Evolutionary conservation across 1,284 basidiomycete genomes (phyloP).

Genomic region (Xerocomus amazonicus): DNA sequence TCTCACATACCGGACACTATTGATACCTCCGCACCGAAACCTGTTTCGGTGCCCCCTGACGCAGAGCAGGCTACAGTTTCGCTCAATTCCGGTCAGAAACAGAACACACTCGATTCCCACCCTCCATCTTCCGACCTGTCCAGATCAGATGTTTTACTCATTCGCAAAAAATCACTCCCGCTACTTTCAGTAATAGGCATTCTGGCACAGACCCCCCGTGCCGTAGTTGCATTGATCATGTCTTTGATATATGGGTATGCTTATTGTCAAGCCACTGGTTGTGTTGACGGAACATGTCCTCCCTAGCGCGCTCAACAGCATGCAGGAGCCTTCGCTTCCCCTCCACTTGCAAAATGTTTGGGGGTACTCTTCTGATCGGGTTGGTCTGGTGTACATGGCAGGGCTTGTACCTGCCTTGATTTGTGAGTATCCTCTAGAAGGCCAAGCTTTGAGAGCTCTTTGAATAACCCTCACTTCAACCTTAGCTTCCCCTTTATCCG

Average conservation of each 20-base stretch:
- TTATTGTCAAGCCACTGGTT: not conserved
- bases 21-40: not conserved
- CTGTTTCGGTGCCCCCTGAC: not conserved
- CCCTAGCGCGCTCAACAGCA: slow-evolving; percentile 49
- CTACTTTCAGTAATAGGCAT: slow-evolving; percentile 41
- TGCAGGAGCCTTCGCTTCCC: slow-evolving; percentile 64
- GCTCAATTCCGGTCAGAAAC: not conserved
- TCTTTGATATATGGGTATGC: slow-evolving; percentile 61
- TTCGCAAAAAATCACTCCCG: slow-evolving; percentile 33
- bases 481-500: slow-evolving; percentile 58
- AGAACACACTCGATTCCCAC: not conserved
- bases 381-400: slow-evolving; percentile 71
- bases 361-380: slow-evolving; percentile 55
- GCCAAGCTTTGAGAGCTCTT: not conserved
- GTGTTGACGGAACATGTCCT: not conserved
- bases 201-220: slow-evolving; percentile 52
- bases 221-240: slow-evolving; percentile 48
- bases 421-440: slow-evolving; percentile 41
- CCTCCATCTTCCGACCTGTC: slow-evolving; percentile 1
- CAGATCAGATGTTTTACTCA: slow-evolving; percentile 17
- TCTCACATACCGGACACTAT: not conserved
- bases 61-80: not conserved
- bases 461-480: slow-evolving; percentile 2
- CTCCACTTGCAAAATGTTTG: slow-evolving; percentile 61
- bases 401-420: slow-evolving; percentile 65